Percentiles rank a stretch among this genome's conserved stretches.
phyloP scores from a whole-genome alignment of 192 early-diverging fungal species.

The Coemansia sp. region DNA sequence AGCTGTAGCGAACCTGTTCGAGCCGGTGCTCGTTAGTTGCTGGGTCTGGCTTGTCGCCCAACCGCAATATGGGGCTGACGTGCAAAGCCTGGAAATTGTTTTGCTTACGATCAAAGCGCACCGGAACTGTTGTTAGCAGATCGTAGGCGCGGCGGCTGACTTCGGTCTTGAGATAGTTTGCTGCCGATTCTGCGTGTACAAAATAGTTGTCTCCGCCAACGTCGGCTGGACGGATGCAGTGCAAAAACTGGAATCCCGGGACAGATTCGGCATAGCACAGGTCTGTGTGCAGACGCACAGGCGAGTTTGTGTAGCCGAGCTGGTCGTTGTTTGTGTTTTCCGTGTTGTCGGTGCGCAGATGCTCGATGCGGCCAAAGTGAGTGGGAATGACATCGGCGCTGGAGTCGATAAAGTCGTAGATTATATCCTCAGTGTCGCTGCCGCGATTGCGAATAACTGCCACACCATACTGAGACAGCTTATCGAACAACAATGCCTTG shows the following conservation, averaged over 20 bases:
- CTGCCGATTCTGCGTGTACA: slow-evolving; percentile 53
- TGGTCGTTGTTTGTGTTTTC: slow-evolving; percentile 56
- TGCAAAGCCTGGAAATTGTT: slow-evolving; percentile 46
- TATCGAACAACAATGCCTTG: slow-evolving; percentile 29
- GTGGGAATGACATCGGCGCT: slow-evolving; percentile 45
- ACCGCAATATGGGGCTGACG: slow-evolving; percentile 42
- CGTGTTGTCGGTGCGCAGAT: slow-evolving; percentile 51
- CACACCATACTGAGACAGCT: slow-evolving; percentile 44
- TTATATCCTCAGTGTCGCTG: slow-evolving; percentile 47
- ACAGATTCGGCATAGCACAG: slow-evolving; percentile 44
- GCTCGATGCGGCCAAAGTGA: slow-evolving; percentile 56
- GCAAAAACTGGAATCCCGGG: slow-evolving; percentile 54
- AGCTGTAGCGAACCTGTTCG: slow-evolving; percentile 52
- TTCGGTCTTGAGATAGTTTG: slow-evolving; percentile 54
- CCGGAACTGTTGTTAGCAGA: slow-evolving; percentile 49
- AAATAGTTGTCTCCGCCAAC: slow-evolving; percentile 54
- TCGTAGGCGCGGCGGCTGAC: slow-evolving; percentile 51
- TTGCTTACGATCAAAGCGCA: slow-evolving; percentile 53
- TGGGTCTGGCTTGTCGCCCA: slow-evolving; percentile 22
- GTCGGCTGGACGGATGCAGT: slow-evolving; percentile 54
- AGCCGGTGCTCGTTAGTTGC: slow-evolving; percentile 26
- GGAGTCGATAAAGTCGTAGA: slow-evolving; percentile 53
- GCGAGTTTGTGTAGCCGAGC: slow-evolving; percentile 53
- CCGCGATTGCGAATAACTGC: slow-evolving; percentile 51
- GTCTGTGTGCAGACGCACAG: slow-evolving; percentile 52